Evolutionary conservation across 306 rosid genomes (phyloP), one percentile per base, ranked within the genome.

Genomic region (Lathyrus tuberosus): DNA sequence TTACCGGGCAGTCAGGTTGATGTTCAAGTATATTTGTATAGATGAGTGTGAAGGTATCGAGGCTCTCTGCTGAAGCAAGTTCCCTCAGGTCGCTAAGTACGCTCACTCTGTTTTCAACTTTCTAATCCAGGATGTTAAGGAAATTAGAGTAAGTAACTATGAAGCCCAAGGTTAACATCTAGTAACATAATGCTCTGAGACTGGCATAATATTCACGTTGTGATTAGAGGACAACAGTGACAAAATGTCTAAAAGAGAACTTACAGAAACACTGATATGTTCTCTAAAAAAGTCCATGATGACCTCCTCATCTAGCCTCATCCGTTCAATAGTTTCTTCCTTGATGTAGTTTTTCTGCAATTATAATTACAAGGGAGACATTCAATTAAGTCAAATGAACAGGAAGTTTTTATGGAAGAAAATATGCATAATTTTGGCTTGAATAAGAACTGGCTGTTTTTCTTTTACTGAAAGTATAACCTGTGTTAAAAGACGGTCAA

Each of bases 1-100:
- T 62, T 88, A 94, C 99, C 95, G 97, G 97, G 83, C 99, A 94
- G 72, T 94, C 99, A 6, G 97, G 99, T 70, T 91, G 99, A 76
- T 94, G 99, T 74, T 94, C 95, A 11, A 94, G 97, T 69, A 94
- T 91, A 82, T 91, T 94, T 69, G 96, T 87, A 82, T 91, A 91
- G 62, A 91, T 87, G 69, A 94, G 95, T 1, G 96, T 88, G 73
- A 94, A 91, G 40, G 87, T 76, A 83, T 94, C 99, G 78, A 88
- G 78, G 84, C 97, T 91, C 87, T 91, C 96, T 12, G 99, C 97
- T 38, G 99, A 91, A 65, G 97, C 99, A 79, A 94, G 99, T 73
- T 91, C 97, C 82, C 95, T 88, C 76, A 94, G 81, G 82, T 94
- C 96, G 57, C 95, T 64, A 56, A 94, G 85, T 65, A 84, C 79